Evolutionary conservation across 306 rosid species (phyloP), one percentile per base, ranked within the genome.

Genomic region (Sechiopsis laciniata): DNA sequence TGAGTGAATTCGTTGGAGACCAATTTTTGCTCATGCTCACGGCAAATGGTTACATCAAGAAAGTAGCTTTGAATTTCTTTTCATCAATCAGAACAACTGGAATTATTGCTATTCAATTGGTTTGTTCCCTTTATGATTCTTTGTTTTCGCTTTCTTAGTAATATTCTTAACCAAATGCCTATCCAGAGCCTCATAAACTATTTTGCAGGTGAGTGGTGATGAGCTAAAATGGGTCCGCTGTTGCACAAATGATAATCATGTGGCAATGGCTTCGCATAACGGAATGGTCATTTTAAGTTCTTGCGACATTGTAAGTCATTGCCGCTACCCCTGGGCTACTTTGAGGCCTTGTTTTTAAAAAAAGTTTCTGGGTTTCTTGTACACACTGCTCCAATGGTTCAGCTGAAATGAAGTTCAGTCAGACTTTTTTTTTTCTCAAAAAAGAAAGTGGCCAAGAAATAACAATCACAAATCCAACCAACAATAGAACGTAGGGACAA

Each of bases 81-180:
- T 94, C 99, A 14, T 86, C 99, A 16, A 91, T 94, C 83, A 89
- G 99, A 82, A 78, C 91, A 8, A 85, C 91, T 0, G 99, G 99
- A 78, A 94, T 94, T 90, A 94, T 94, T 66, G 99, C 96, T 80
- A 94, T 88, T 83, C 99, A 94, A 56, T 83, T 91, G 99, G 99
- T 94, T 86, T 51, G 97, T 84, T 72, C 84, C 74, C 83, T 75
- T 72, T 20, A 57, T 73, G 77, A 78, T 48, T 58, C 32, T 78
- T 55, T 73, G 40, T 26, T 76, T 40, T 81, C 72, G 61, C 40
- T 10, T 75, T 77, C 15, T 62, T 60, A 29, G 9, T 76, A 51
- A 42, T 75, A 40, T 29, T 42, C 79, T 53, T 29, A 55, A 46
- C 82, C 67, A 48, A 32, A 32, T 42, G 74, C 22, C 75, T 67